phyloP scores from a whole-genome alignment of 2,329 filamentous ascomycete genomes.

The Pseudopyricularia javanii region DNA sequence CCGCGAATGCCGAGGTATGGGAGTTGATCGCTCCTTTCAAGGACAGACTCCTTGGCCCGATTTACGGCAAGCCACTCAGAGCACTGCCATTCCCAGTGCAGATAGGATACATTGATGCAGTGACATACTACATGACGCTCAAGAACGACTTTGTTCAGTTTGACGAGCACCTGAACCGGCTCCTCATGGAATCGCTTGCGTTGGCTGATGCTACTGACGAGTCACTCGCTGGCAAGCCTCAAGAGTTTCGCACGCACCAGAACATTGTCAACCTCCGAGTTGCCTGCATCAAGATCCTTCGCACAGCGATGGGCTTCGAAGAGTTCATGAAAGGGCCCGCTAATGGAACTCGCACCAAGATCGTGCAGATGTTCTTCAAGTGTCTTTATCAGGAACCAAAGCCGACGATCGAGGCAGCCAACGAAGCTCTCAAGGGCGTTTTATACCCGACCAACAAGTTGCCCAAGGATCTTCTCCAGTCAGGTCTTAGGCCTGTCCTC shows the following conservation, averaged over 20 bases:
- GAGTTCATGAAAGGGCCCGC: constrained; percentile 72
- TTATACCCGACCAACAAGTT: constrained; percentile 81
- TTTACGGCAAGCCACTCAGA: constrained; percentile 88
- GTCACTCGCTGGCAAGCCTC: constrained; percentile 79
- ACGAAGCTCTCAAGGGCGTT: constrained; percentile 78
- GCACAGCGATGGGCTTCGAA: constrained; percentile 84
- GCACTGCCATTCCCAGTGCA: constrained; percentile 90
- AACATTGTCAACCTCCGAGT: constrained; percentile 85
- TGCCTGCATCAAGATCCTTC: constrained; percentile 84
- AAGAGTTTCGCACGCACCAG: constrained; percentile 90
- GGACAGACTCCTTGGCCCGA: constrained; percentile 76
- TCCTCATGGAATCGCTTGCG: constrained; percentile 87
- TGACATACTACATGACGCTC: constrained; percentile 86
- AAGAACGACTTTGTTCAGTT: constrained; percentile 84
- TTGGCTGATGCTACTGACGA: constrained; percentile 93
- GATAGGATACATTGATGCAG: constrained; percentile 96
- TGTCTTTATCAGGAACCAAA: constrained; percentile 87
- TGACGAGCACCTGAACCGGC: constrained; percentile 78
- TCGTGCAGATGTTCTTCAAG: constrained; percentile 96
- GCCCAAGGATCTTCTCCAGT: constrained; percentile 89
- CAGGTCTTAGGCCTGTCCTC: constrained; percentile 85
- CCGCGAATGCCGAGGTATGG: constrained; percentile 66
- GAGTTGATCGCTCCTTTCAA: constrained; percentile 85
- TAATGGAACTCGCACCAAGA: constrained; percentile 54
- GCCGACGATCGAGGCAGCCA: constrained; percentile 86